Percentiles rank a stretch among this genome's conserved stretches.
Conservation (phyloP, 2,329 filamentous ascomycete genomes). For the Clarireedia paspali region DNA sequence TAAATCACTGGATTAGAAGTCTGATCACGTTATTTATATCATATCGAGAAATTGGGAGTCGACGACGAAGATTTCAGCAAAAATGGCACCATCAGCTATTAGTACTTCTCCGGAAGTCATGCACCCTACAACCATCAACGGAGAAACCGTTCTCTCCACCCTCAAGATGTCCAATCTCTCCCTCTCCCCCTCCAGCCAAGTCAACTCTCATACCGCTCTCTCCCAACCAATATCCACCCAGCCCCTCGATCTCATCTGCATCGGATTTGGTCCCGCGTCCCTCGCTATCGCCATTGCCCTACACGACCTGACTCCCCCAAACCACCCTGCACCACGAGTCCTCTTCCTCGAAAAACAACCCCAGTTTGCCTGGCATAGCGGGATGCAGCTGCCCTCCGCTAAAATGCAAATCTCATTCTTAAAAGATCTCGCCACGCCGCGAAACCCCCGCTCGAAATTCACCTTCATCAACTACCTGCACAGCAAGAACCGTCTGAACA, state of each 20-base stretch:
- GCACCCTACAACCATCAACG: neutral
- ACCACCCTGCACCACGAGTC: slow-evolving; percentile 54
- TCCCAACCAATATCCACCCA: slow-evolving; percentile 36
- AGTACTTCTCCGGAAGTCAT: slow-evolving; percentile 10
- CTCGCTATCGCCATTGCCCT: slow-evolving; percentile 84
- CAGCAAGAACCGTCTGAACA: slow-evolving; percentile 68
- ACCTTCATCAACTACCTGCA: slow-evolving; percentile 95
- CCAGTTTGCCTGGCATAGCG: slow-evolving; percentile 84
- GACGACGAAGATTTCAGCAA: neutral
- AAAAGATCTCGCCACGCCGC: slow-evolving; percentile 86
- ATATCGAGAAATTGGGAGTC: neutral
- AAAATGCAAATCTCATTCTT: slow-evolving; percentile 98
- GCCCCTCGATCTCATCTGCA: slow-evolving; percentile 77
- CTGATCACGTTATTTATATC: neutral
- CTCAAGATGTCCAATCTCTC: slow-evolving; percentile 1
- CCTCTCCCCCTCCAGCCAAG: neutral
- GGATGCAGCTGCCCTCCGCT: slow-evolving; percentile 87
- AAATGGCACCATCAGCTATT: slow-evolving; percentile 25
- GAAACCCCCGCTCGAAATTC: slow-evolving; percentile 83
- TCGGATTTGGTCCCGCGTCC: slow-evolving; percentile 89
- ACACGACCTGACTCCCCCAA: slow-evolving; percentile 58
- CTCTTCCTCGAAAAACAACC: slow-evolving; percentile 82
- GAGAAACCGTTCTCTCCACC: neutral
- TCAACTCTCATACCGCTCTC: neutral
- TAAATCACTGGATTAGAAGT: slow-evolving; percentile 2